Base-by-base conservation (phyloP, 1,139 yeast species). In the Tardiomyces digboiensis region DNA sequence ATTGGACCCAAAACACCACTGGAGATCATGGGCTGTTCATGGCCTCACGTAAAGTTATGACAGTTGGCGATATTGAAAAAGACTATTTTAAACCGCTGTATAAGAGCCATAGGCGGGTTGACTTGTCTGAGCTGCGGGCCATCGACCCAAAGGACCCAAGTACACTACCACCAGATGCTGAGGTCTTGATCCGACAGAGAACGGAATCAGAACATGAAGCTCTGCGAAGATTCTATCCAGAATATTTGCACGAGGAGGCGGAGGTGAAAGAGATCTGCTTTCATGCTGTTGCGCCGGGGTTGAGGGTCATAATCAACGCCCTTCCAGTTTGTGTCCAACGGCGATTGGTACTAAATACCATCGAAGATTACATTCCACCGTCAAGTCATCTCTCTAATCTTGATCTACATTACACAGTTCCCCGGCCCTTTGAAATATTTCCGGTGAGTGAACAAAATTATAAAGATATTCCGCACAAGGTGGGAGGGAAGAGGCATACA, bases 51-150 rank as follows among this genome's bases (percentile, higher is more conserved):
- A n/a, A n/a, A n/a, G n/a, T n/a, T n/a, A n/a, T n/a, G n/a, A n/a
- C n/a, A n/a, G n/a, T n/a, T n/a, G n/a, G n/a, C n/a, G n/a, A n/a
- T n/a, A n/a, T n/a, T n/a, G n/a, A n/a, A n/a, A n/a, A 26, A 46
- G 60, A 60, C 46, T 43, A 46, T 36, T 64, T 65, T 55, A 61
- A 60, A 42, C 68, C 67, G 13, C 54, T 64, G 43, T 65, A 62
- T 50, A 65, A 65, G 44, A 38, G 36, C 14, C 67, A 64, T 46
- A 42, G 58, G 26, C 46, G 51, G 16, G 49, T 53, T 14, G 39
- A 46, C 13, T 39, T 51, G n/a, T 41, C 39, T 2, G 49, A 44
- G 1, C 52, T 52, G 13, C 44, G 49, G 22, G 52, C 26, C 26
- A 50, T 38, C 43, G 48, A 26, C 33, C 33, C 33, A 13, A 5